Evolutionary conservation across 2,329 filamentous ascomycete species (phyloP), one percentile per base, ranked within the genome.

Genomic region (Keithomyces neogunnii): DNA sequence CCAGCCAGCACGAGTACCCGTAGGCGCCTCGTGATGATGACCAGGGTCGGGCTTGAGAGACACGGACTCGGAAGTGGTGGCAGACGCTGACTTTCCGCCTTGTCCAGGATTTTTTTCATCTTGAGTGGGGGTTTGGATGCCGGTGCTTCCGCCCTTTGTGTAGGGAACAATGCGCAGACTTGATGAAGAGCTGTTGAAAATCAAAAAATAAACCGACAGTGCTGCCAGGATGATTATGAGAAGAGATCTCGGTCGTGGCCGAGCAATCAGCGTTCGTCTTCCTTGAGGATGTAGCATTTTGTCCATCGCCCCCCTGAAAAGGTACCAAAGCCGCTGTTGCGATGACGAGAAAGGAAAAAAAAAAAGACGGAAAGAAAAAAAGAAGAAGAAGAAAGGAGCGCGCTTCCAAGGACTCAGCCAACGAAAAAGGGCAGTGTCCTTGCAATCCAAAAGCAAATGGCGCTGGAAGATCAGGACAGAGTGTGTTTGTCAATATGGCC

Each of bases 121-220:
- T 28, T 28, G 13, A 3, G 39, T 7, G 10, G 28, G 33, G 45
- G 49, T 28, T 50, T 53, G 52, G 11, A 48, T n/a, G 55, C 47
- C 40, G 51, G 52, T 8, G 48, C 53, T 13, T 28, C 28, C 30
- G 19, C 45, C 44, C 32, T 47, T 40, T 9, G 42, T 35, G 50
- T 64, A 66, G 2, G 67, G 67, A 8, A 71, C 68, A 28, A 69
- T 65, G 47, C 62, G 68, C 39, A 69, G 60, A 28, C 57, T 61
- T 8, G 63, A 59, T 11, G 59, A 54, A 11, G 68, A 64, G 26
- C 63, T 64, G 53, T 66, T 69, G 51, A 74, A 67, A 26, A 74
- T 55, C 43, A 75, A 55, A 58, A 69, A 73, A 57, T 75, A 77
- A 35, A 73, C 64, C n/a, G 68, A 65, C 26, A 70, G 56, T 36